Evolutionary conservation across 345 rosid genomes (phyloP).

Genomic region (Laguncularia racemosa): DNA sequence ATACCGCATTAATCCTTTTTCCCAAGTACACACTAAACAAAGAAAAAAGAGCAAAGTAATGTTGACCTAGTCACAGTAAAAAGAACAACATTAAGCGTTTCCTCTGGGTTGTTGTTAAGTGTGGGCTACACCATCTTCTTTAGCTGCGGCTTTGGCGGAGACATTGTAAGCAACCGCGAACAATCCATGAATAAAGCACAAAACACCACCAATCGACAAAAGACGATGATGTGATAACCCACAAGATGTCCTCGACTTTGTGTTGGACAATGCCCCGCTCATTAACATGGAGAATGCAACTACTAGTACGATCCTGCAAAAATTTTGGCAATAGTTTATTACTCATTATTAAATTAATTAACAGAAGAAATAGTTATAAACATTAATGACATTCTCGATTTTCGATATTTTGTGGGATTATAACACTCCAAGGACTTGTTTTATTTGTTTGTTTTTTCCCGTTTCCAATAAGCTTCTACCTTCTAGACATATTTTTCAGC

Average conservation of each 20-base stretch:
- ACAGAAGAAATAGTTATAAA: too few species aligned
- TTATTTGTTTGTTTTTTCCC: too few species aligned
- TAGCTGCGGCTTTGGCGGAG: conserved; percentile 55
- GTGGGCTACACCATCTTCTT: conserved; percentile 20
- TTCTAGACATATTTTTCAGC: too few species aligned
- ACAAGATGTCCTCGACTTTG: conserved; percentile 60
- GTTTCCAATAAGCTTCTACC: too few species aligned
- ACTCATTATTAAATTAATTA: too few species aligned
- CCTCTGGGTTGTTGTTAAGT: neutral
- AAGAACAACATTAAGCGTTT: neutral
- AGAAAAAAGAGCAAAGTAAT: neutral
- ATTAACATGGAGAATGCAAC: conserved; percentile 71
- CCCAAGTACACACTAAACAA: too few species aligned
- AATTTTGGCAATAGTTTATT: neutral
- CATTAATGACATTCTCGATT: too few species aligned
- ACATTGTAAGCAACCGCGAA: conserved; percentile 60
- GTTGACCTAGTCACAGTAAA: neutral
- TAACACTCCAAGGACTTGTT: too few species aligned
- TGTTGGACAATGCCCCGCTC: conserved; percentile 52
- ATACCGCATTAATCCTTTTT: too few species aligned
- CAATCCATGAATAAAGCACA: conserved; percentile 80
- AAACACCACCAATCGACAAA: conserved; percentile 60
- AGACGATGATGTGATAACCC: conserved; percentile 56
- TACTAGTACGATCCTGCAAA: conserved; percentile 55
- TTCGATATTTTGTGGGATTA: too few species aligned